These are phyloP conservation scores for Leishmania guyanensis DNA, from an alignment of 208 protist species.

Conservation along the genomic window DNA sequence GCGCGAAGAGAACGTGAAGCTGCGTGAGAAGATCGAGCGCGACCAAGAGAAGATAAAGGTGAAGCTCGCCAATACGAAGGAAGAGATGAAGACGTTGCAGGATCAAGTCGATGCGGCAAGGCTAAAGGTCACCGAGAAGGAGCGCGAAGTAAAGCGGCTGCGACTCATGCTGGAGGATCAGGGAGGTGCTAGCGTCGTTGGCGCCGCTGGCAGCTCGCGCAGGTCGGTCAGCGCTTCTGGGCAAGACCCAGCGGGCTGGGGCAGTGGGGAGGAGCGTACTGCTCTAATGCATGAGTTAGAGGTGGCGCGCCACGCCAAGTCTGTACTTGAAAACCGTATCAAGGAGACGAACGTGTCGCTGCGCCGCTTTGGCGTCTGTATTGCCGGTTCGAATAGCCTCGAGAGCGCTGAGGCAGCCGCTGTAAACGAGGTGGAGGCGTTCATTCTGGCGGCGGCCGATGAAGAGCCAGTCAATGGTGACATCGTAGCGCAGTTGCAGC, in stretches of 20 bases:
- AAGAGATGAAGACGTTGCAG: slow-evolving; percentile 73
- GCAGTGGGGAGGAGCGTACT: slow-evolving; percentile 34
- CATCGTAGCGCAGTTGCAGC: slow-evolving; percentile 76
- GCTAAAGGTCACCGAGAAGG: slow-evolving; percentile 58
- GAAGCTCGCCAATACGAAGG: slow-evolving; percentile 81
- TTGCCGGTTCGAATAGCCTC: slow-evolving; percentile 48
- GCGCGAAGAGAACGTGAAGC: slow-evolving; percentile 82
- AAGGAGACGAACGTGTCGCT: slow-evolving; percentile 83
- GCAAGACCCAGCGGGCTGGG: slow-evolving; percentile 10
- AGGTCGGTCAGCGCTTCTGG: slow-evolving; percentile 12
- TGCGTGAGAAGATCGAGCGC: slow-evolving; percentile 90
- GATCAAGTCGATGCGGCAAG: slow-evolving; percentile 74
- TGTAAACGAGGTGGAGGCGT: slow-evolving; percentile 46
- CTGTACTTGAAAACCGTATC: slow-evolving; percentile 65
- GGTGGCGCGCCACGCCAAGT: slow-evolving; percentile 48
- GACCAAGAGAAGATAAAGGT: slow-evolving; percentile 92
- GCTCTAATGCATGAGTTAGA: slow-evolving; percentile 58
- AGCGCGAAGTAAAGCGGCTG: slow-evolving; percentile 78
- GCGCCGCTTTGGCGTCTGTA: slow-evolving; percentile 83
- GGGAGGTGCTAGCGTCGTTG: background rate
- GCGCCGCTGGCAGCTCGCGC: slow-evolving; percentile 13
- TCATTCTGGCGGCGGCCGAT: slow-evolving; percentile 71
- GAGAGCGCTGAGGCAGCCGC: slow-evolving; percentile 20
- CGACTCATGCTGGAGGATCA: slow-evolving; percentile 82
- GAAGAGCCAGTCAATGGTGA: slow-evolving; percentile 77